Evolutionary conservation across 768 basidiomycete genomes (phyloP).

Genomic region (Lactarius akahatsu): DNA sequence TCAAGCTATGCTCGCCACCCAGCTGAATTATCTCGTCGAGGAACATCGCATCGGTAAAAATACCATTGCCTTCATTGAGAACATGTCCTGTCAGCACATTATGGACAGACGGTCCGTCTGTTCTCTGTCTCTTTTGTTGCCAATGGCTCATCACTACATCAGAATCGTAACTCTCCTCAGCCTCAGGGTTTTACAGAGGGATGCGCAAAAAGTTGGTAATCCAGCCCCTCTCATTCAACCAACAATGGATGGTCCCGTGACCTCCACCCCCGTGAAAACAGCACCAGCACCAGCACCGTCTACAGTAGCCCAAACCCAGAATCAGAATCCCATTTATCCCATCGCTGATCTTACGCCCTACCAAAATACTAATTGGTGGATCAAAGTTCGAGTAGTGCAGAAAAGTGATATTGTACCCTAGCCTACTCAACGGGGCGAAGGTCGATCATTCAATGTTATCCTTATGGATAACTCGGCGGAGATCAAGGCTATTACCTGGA

Average conservation of each 20-base stretch:
- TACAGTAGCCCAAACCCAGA: constrained; percentile 13
- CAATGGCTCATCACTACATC: constrained; percentile 15
- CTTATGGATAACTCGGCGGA: constrained; percentile 94
- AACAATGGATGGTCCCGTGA: constrained; percentile 29
- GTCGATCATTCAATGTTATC: constrained; percentile 89
- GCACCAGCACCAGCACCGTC: constrained; percentile 26
- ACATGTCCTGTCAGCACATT: constrained; percentile 78
- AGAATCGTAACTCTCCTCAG: constrained; percentile 83
- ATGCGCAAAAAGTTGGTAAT: constrained; percentile 73
- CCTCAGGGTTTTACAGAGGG: constrained; percentile 53
- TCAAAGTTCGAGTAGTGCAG: constrained; percentile 88
- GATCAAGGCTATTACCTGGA: constrained; percentile 91
- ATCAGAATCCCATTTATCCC: constrained; percentile 55
- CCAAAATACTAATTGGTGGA: constrained; percentile 98
- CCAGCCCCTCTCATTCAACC: constrained; percentile 40
- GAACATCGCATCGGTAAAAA: constrained; percentile 61
- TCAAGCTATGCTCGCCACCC: constrained; percentile 94
- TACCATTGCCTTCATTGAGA: constrained; percentile 66
- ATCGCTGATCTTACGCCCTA: constrained; percentile 96
- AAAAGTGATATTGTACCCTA: constrained; percentile 89
- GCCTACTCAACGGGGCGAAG: constrained; percentile 88
- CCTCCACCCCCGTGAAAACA: constrained; percentile 34
- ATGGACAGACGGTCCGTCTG: constrained; percentile 74
- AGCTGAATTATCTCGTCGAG: constrained; percentile 75
- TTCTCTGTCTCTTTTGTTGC: constrained; percentile 12